Conservation (phyloP, 306 rosid genomes). For the Cyamopsis tetragonoloba region DNA sequence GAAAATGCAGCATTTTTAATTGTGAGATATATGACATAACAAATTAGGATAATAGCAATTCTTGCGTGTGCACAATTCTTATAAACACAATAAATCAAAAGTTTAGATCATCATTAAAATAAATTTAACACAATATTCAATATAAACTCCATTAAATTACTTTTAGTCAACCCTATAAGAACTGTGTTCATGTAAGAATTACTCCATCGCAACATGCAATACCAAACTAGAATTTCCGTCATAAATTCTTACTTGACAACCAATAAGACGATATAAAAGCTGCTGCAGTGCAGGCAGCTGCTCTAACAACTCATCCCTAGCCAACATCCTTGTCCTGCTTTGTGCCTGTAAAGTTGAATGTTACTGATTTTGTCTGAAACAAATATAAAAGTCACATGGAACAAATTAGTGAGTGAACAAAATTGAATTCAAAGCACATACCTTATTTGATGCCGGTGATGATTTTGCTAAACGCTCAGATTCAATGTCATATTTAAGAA, state of each 20-base stretch:
- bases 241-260: slow-evolving; percentile 65
- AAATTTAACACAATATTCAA: no score
- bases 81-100: no score
- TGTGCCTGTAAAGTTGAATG: slow-evolving; percentile 45
- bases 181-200: no score
- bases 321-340: slow-evolving; percentile 56
- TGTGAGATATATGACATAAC: neutral
- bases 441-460: slow-evolving; percentile 47
- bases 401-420: neutral
- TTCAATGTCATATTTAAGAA: slow-evolving; percentile 79
- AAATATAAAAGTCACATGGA: neutral
- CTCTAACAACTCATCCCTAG: slow-evolving; percentile 59
- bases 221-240: neutral
- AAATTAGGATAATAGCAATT: no score
- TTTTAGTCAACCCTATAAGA: no score
- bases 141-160: no score
- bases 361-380: slow-evolving; percentile 21
- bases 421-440: slow-evolving; percentile 21
- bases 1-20: neutral
- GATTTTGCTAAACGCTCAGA: slow-evolving; percentile 62
- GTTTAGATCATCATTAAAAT: no score
- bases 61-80: no score
- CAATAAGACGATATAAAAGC: slow-evolving; percentile 72
- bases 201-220: no score
- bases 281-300: slow-evolving; percentile 88